These are phyloP conservation scores for Polychytrium aggregatum DNA, from an alignment of 192 early-diverging fungal genomes.

Conservation along the genomic window DNA sequence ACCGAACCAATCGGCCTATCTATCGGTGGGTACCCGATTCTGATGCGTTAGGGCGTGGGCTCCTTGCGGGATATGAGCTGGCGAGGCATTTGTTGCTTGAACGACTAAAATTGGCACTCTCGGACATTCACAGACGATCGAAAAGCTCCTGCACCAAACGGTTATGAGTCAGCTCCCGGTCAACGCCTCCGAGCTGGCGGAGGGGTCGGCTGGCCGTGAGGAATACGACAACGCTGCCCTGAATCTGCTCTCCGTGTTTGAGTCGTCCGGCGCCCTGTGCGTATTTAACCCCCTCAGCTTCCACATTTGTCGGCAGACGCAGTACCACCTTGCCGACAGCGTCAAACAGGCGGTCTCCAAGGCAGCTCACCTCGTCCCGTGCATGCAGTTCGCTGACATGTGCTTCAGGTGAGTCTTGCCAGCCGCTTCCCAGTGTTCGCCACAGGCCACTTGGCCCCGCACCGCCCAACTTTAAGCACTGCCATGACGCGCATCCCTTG, in stretches of 20 bases:
- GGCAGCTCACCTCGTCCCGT: background rate
- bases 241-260: constrained; percentile 36
- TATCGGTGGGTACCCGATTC: too few relatives aligned
- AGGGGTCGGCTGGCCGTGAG: constrained; percentile 15
- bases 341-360: constrained; percentile 4
- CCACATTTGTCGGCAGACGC: constrained; percentile 39
- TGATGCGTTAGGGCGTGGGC: too few relatives aligned
- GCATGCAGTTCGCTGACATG: constrained; percentile 3
- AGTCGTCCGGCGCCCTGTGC: constrained; percentile 13
- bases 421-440: background rate
- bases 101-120: background rate
- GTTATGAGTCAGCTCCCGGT: constrained; percentile 39
- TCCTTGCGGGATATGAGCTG: too few relatives aligned
- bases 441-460: too few relatives aligned
- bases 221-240: constrained; percentile 44
- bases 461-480: too few relatives aligned
- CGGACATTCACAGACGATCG: constrained; percentile 25
- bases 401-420: constrained; percentile 9
- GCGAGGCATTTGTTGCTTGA: constrained; percentile 1
- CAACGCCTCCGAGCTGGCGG: constrained; percentile 2
- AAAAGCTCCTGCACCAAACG: constrained; percentile 27
- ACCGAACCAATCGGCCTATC: too few relatives aligned
- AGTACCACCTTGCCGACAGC: constrained; percentile 23
- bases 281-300: constrained; percentile 40
- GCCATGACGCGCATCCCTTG: too few relatives aligned